Evolutionary conservation across 768 basidiomycete genomes (phyloP).

Genomic region (Piloderma croceum): DNA sequence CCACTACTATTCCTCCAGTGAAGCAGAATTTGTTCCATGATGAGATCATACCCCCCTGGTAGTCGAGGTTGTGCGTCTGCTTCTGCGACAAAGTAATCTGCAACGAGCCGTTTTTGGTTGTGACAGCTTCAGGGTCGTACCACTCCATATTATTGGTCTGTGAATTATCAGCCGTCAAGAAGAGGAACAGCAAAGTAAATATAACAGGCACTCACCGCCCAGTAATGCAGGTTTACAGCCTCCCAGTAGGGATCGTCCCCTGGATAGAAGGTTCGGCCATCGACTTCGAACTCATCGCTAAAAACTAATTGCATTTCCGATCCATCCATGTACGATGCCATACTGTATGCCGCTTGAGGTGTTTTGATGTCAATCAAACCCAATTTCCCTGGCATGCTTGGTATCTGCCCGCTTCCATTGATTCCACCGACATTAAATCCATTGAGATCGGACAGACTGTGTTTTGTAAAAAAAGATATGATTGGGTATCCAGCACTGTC

Average conservation of each 20-base stretch:
- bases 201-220: conserved; percentile 39
- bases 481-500: conserved; percentile 59
- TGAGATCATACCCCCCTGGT: conserved; percentile 64
- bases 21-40: conserved; percentile 93
- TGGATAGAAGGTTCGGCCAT: conserved; percentile 76
- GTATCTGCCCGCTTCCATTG: conserved; percentile 71
- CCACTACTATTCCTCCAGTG: conserved; percentile 77
- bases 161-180: conserved; percentile 16
- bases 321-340: conserved; percentile 47
- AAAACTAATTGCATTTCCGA: conserved; percentile 65
- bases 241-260: conserved; percentile 93
- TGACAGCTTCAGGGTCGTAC: conserved; percentile 80
- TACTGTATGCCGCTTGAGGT: conserved; percentile 51
- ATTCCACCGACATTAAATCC: conserved; percentile 75
- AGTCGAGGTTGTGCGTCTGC: conserved; percentile 65
- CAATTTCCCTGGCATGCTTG: conserved; percentile 54
- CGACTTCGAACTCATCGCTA: conserved; percentile 83
- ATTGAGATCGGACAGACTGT: conserved; percentile 41
- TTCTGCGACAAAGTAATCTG: conserved; percentile 68
- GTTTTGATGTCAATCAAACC: conserved; percentile 77
- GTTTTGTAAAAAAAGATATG: conserved; percentile 49
- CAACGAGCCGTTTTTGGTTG: conserved; percentile 68
- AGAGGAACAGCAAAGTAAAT: conserved; percentile 1
- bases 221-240: conserved; percentile 76
- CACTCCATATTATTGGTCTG: conserved; percentile 78